Percentiles rank a stretch among this genome's conserved stretches.
phyloP scores from a whole-genome alignment of 2,329 filamentous ascomycete genomes.

The Monosporascus sp. region DNA sequence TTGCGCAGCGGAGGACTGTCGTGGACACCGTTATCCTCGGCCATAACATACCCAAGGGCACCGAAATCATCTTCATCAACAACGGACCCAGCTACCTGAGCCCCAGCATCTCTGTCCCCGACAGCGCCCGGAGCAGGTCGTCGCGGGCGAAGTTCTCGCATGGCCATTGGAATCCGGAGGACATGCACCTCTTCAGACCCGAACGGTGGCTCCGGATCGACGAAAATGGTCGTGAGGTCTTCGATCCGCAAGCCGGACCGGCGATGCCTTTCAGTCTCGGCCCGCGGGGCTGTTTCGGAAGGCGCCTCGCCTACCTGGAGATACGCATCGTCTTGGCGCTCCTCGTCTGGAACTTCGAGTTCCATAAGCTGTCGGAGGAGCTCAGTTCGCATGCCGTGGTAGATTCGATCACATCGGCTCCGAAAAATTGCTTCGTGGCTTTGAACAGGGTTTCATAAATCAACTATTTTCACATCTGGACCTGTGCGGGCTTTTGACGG shows the following conservation, averaged over 20 bases:
- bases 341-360: slow-evolving; percentile 19
- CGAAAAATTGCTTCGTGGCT: neutral
- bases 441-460: neutral
- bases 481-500: no score
- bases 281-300: slow-evolving; percentile 13
- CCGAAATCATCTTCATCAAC: slow-evolving; percentile 45
- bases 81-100: slow-evolving; percentile 40
- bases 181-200: slow-evolving; percentile 33
- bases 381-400: slow-evolving; percentile 46
- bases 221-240: slow-evolving; percentile 6
- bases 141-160: slow-evolving; percentile 47
- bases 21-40: slow-evolving; percentile 61
- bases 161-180: slow-evolving; percentile 52
- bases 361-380: slow-evolving; percentile 13
- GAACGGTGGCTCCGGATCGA: slow-evolving; percentile 15
- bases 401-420: neutral
- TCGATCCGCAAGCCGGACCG: slow-evolving; percentile 11
- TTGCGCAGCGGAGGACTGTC: slow-evolving; percentile 62
- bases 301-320: slow-evolving; percentile 15
- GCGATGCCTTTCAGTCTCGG: slow-evolving; percentile 14
- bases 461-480: no score
- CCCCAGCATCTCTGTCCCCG: slow-evolving; percentile 39
- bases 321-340: slow-evolving; percentile 11
- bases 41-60: slow-evolving; percentile 63
- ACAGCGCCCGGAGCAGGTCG: slow-evolving; percentile 41